A percentile compares a stretch with the other conserved stretches of the same genome.
Evolutionary conservation across 116 monocot species (phyloP).

Genomic region (Papilionanthe hybrid): DNA sequence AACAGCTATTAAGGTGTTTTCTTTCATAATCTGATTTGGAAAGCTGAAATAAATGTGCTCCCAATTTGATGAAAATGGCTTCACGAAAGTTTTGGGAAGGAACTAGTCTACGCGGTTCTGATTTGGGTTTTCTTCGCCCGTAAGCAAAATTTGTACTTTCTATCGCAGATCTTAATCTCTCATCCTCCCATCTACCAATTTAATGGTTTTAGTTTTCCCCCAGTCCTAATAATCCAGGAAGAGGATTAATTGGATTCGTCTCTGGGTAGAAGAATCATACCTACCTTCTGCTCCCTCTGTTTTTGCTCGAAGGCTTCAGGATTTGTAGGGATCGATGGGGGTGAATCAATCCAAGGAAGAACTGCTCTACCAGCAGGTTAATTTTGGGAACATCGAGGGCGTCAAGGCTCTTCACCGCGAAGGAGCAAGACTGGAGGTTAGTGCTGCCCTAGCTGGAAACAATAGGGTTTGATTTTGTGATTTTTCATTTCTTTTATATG

Average conservation of each 20-base stretch:
- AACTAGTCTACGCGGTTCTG: neutral
- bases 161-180: neutral
- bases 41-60: too few relatives aligned
- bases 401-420: constrained; percentile 49
- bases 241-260: neutral
- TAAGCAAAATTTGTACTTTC: neutral
- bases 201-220: neutral
- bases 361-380: constrained; percentile 67
- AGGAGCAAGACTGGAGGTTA: constrained; percentile 75
- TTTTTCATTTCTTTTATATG: neutral
- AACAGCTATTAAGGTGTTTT: too few relatives aligned
- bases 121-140: neutral
- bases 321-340: constrained; percentile 37
- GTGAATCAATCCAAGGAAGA: constrained; percentile 72
- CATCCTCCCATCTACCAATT: neutral
- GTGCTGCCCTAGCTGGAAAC: neutral
- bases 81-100: neutral
- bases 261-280: neutral
- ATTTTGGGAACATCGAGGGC: constrained; percentile 56
- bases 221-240: neutral
- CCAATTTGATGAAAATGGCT: too few relatives aligned
- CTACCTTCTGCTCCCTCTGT: neutral
- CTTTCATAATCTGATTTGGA: too few relatives aligned
- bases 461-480: neutral
- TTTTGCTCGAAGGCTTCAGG: neutral